These are phyloP conservation scores for Xylaria hypoxylon DNA, from an alignment of 2,329 filamentous ascomycete genomes.

Conservation along the genomic window DNA sequence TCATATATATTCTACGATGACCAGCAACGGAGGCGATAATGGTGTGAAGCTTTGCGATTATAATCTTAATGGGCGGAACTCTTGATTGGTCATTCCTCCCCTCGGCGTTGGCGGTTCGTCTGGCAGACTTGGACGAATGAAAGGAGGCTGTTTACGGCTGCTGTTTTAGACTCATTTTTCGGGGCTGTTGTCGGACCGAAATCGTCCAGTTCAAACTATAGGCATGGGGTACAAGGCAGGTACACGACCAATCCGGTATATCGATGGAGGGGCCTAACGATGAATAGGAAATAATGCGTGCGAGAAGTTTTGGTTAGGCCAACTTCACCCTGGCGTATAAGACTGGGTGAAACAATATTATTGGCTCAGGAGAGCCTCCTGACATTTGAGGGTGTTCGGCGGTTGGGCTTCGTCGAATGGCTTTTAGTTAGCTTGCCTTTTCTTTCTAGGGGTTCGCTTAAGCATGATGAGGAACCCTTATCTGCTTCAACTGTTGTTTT, in stretches of 20 bases:
- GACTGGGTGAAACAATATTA: background rate
- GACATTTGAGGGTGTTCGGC: background rate
- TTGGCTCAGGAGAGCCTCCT: background rate
- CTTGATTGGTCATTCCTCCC: background rate
- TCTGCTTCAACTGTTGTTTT: background rate
- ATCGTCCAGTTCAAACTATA: background rate
- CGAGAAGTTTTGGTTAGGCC: background rate
- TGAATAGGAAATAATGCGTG: background rate
- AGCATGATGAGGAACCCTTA: no score
- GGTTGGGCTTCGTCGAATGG: background rate
- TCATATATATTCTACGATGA: conserved; percentile 18
- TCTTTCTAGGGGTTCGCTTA: background rate
- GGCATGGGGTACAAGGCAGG: background rate
- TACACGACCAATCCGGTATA: no score
- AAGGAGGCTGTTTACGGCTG: background rate
- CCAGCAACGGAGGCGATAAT: background rate
- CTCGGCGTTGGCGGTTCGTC: background rate
- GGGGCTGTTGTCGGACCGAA: background rate
- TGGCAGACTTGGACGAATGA: background rate
- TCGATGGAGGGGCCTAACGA: background rate
- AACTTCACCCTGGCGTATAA: background rate
- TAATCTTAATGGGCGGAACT: background rate
- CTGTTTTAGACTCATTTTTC: background rate
- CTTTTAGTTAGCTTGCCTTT: background rate
- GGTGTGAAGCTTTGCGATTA: background rate